Percentiles rank a stretch among this genome's conserved stretches.
These are phyloP conservation scores for Diutina scorzettiae DNA, from an alignment of 1,139 yeast genomes.

Conservation along the genomic window DNA sequence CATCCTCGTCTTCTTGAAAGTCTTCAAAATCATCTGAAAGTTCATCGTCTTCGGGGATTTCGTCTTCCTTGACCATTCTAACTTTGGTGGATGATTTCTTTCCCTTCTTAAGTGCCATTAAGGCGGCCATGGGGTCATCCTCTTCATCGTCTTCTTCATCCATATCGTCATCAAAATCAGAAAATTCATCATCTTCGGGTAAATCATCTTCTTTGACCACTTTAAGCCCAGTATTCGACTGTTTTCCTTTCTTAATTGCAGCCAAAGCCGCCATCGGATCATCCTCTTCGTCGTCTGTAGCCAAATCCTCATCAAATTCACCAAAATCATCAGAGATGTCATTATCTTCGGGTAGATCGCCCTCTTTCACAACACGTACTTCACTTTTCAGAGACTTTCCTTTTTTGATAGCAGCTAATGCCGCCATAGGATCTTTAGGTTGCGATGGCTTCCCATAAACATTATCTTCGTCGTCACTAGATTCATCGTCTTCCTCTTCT, in stretches of 20 bases:
- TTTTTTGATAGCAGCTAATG: not conserved
- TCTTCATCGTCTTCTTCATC: not conserved
- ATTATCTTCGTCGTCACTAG: not conserved
- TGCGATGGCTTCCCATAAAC: too few species aligned
- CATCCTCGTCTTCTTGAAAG: not conserved
- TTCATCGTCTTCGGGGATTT: not conserved
- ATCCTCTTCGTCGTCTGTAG: not conserved
- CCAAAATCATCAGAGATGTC: not conserved
- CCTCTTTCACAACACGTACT: not conserved
- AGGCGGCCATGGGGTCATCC: not conserved
- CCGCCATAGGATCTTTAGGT: not conserved
- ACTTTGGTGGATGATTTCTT: not conserved
- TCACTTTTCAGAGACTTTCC: not conserved
- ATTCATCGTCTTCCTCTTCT: not conserved
- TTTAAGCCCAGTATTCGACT: not conserved
- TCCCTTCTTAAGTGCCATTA: not conserved
- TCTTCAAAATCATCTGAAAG: not conserved
- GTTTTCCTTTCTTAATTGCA: not conserved
- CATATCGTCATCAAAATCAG: conserved; percentile 1
- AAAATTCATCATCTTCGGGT: not conserved
- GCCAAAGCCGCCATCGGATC: not conserved
- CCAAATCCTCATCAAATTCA: not conserved
- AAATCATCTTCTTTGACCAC: conserved; percentile 1
- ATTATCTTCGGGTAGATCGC: not conserved
- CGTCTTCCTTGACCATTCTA: conserved; percentile 1